Evolutionary conservation across 2,329 filamentous ascomycete species (phyloP), one percentile per base, ranked within the genome.

Genomic region (Hysterium pulicare): DNA sequence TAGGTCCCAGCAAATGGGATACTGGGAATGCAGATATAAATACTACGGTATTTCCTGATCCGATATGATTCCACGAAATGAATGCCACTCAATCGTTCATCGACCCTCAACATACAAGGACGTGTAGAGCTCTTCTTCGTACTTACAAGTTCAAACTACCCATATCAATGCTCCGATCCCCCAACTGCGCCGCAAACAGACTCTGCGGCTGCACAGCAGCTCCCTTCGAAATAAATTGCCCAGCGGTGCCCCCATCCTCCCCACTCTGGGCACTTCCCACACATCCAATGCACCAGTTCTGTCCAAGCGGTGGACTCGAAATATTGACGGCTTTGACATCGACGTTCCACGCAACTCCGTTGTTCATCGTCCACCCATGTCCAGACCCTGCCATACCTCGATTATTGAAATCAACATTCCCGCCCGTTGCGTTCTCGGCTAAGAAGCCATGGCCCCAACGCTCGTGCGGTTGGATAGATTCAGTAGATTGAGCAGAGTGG

Each of bases 151-250:
- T n/a, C n/a, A n/a, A n/a, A n/a, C n/a, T n/a, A n/a, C n/a, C n/a
- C n/a, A n/a, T n/a, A 21, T 41, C 36, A 41, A 48, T 45, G 10
- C 46, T 42, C 22, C 46, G 39, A 39, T 48, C 42, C n/a, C 35
- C 42, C 16, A 45, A 37, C 37, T 45, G 46, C 10, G 42, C 32
- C 15, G 37, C 28, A 32, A 45, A 48, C 28, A 45, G 24, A 24
- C 42, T 45, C 22, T 21, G 30, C 4, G 45, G 46, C 9, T 45
- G 40, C 16, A 48, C 42, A 32, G 40, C 42, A 10, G 35, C 26
- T 3, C 42, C 39, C 22, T 37, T 34, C 20, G 24, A 34, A 17
- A 35, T 36, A 40, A 28, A 39, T 9, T 38, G 41, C 8, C 45
- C 41, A 24, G 41, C 42, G 1, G 23, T 44, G 21, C 33, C 39